Conservation (phyloP, 2,329 filamentous ascomycete genomes). For the Xylariomycetidae sp. region DNA sequence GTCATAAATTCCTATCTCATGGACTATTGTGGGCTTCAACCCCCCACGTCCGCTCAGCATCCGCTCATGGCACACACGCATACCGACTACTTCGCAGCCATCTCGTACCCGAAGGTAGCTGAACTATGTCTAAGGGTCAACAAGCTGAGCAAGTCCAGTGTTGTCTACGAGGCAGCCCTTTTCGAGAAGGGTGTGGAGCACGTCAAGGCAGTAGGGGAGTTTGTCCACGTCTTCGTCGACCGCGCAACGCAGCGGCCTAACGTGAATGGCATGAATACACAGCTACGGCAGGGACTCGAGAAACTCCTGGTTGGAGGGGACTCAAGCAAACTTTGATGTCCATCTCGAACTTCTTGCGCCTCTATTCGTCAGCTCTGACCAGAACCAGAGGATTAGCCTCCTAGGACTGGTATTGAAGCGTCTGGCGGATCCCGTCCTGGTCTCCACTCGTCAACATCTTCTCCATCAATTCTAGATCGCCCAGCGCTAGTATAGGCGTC, state of each 20-base stretch:
- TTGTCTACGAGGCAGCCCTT: conserved; percentile 83
- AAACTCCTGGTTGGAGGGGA: conserved; percentile 40
- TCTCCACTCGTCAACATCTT: conserved; percentile 45
- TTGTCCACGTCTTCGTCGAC: conserved; percentile 86
- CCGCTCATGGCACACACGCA: conserved; percentile 82
- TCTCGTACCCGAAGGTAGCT: conserved; percentile 76
- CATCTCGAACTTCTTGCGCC: too few species aligned
- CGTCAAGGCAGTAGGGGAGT: conserved; percentile 80
- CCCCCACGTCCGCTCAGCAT: conserved; percentile 65
- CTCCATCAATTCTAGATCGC: conserved; percentile 56
- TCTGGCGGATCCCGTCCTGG: conserved; percentile 34
- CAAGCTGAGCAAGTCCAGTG: conserved; percentile 79
- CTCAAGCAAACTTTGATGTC: conserved; percentile 22
- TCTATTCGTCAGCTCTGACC: too few species aligned
- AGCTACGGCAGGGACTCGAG: conserved; percentile 55
- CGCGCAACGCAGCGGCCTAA: conserved; percentile 65
- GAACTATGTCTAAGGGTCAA: conserved; percentile 79
- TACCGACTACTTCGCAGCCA: conserved; percentile 78
- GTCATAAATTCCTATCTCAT: conserved; percentile 88
- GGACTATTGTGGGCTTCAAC: conserved; percentile 68
- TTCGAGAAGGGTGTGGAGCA: conserved; percentile 70
- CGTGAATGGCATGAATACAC: conserved; percentile 56
- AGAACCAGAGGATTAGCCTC: too few species aligned
- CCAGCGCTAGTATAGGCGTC: conserved; percentile 53
- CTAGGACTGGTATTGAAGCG: conserved; percentile 37